Evolutionary conservation across 2,329 filamentous ascomycete genomes (phyloP).

Genomic region (Aspergillus ibericus): DNA sequence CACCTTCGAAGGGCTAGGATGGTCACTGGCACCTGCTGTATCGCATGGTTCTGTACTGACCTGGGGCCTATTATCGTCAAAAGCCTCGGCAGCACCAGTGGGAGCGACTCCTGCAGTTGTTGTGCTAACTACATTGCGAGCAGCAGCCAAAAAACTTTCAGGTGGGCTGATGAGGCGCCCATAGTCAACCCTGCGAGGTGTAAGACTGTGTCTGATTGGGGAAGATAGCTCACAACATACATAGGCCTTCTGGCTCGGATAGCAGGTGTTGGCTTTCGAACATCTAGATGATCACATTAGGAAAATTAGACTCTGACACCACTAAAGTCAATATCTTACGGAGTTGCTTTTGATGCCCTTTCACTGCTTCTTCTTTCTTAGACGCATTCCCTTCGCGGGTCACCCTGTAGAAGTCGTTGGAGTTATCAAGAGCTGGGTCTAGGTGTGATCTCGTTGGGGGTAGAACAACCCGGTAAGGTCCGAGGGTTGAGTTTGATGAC

Average conservation of each 20-base stretch:
- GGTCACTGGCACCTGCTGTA: not conserved
- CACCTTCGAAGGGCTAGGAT: not conserved
- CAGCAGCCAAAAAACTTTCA: slow-evolving; percentile 18
- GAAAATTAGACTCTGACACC: not conserved
- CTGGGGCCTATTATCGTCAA: slow-evolving; percentile 8
- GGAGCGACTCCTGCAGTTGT: slow-evolving; percentile 1
- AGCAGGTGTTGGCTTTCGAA: not conserved
- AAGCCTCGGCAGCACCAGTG: not conserved
- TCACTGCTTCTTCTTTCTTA: not conserved
- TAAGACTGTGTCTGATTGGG: not conserved
- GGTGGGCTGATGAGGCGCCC: slow-evolving; percentile 15
- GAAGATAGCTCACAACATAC: not conserved
- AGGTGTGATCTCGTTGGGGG: slow-evolving; percentile 2
- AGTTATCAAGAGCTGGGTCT: slow-evolving; percentile 23
- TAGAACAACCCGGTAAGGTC: not conserved
- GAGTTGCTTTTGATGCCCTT: not conserved
- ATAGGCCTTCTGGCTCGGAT: not conserved
- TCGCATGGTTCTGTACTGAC: not conserved
- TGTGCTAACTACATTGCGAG: slow-evolving; percentile 11
- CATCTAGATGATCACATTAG: not conserved
- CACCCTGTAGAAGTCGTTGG: slow-evolving; percentile 7
- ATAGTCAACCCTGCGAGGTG: slow-evolving; percentile 9
- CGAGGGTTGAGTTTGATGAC: not conserved
- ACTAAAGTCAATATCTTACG: not conserved
- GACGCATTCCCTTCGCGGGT: not conserved